Conservation (phyloP, 2,329 filamentous ascomycete genomes). For the Trichoderma sp. region DNA sequence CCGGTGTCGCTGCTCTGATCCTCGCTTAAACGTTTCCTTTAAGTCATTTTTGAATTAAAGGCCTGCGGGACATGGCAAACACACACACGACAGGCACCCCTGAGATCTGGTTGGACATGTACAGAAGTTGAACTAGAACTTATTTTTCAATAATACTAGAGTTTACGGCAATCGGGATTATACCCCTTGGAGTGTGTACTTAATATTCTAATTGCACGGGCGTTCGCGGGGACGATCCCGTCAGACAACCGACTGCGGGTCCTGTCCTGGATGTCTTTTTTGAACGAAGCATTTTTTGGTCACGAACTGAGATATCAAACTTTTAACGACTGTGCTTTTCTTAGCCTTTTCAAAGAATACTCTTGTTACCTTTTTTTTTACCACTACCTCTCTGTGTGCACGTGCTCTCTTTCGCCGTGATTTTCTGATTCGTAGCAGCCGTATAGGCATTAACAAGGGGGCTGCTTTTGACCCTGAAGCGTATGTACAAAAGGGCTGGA, state of each 20-base stretch:
- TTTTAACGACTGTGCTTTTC: constrained; percentile 17
- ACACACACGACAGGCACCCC: constrained; percentile 35
- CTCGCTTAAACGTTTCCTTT: constrained; percentile 48
- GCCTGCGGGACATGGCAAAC: constrained; percentile 40
- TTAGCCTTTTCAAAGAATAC: constrained; percentile 1
- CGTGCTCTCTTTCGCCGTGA: not conserved
- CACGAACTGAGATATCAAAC: constrained; percentile 19
- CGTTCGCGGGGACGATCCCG: constrained; percentile 23
- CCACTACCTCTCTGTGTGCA: not conserved
- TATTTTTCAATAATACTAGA: constrained; percentile 33
- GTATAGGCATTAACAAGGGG: not conserved
- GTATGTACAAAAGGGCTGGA: not conserved
- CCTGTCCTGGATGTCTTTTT: constrained; percentile 25
- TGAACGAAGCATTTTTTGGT: constrained; percentile 21
- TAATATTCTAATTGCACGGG: constrained; percentile 48
- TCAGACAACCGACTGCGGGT: constrained; percentile 21
- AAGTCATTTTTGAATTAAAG: constrained; percentile 33
- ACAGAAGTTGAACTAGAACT: constrained; percentile 38
- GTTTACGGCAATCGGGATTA: constrained; percentile 24
- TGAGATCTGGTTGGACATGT: constrained; percentile 35
- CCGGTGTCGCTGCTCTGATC: constrained; percentile 52
- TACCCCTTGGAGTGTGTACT: constrained; percentile 33
- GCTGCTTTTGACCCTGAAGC: not conserved
- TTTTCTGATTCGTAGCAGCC: not conserved
- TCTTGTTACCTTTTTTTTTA: not conserved